These are phyloP conservation scores for Volvox africanus DNA, from an alignment of 139 green algal genomes.

Conservation along the genomic window DNA sequence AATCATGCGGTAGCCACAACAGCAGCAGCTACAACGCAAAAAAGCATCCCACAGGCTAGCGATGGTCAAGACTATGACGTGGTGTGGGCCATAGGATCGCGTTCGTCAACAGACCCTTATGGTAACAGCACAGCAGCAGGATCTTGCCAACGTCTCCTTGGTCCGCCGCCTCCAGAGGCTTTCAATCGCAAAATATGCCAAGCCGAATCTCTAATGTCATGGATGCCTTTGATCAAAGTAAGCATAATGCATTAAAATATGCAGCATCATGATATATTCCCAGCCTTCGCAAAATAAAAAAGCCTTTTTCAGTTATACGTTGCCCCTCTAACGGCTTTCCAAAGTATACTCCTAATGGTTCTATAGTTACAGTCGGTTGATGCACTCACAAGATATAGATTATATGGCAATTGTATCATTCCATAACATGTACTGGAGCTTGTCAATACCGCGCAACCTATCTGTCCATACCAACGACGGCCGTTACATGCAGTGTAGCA, in stretches of 20 bases:
- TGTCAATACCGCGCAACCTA: background rate
- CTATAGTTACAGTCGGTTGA: background rate
- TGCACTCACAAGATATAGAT: background rate
- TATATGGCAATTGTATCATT: background rate
- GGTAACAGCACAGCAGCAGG: background rate
- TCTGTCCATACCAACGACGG: background rate
- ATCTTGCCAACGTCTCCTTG: background rate
- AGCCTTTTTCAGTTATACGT: background rate
- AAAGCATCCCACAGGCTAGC: background rate
- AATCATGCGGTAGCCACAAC: too few species aligned
- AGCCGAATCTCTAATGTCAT: background rate
- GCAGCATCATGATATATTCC: background rate
- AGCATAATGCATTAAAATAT: background rate
- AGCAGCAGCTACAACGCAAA: background rate
- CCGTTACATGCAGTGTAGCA: background rate
- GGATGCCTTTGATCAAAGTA: background rate
- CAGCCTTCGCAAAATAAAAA: background rate
- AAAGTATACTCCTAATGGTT: slow-evolving; percentile 12
- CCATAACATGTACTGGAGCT: background rate
- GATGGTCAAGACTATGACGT: background rate
- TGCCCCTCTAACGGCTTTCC: background rate
- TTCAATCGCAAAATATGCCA: slow-evolving; percentile 1
- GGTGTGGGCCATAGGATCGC: background rate
- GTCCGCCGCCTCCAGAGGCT: background rate
- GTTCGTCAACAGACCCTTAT: background rate